Base-by-base conservation (phyloP, 108 stramenopile species). In the Cyclotella baltica region DNA sequence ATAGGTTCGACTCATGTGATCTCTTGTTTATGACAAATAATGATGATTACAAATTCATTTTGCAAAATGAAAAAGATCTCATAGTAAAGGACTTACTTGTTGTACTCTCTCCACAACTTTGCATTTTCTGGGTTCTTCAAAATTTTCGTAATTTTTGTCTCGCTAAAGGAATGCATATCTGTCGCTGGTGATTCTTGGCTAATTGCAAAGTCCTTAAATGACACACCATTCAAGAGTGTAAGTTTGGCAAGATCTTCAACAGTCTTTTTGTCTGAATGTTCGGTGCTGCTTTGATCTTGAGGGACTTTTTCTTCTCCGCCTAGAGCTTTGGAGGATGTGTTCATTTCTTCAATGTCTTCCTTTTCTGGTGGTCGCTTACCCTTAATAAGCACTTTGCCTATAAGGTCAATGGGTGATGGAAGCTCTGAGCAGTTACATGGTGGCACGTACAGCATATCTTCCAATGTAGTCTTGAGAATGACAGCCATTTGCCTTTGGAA, bases 401-500 rank as follows among this genome's bases (percentile, higher is more conserved):
- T 72, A 48, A 96, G 76, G 11, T 83, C 72, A 23, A 88, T 86
- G 9, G 95, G 97, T 43, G 91, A 86, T 36, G 94, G 95, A 43
- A 95, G 73, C 51, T 27, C 35, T 27, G 75, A 76, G 46, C 70
- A 79, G 56, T 86, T 90, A 4, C n/a, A n/a, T 1, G 37, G 77
- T 33, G 96, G 93, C 20, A 90, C 51, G 53, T 81, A 93, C 38
- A 99, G 73, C 29, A 52, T 70, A 23, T 88, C 70, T 19, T 91
- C 93, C 35, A 99, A 83, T 20, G 86, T 83, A 8, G 72, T 50
- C 36, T 72, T 76, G 40, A 95, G 75, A n/a, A 83, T 77, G 9
- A 61, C 43, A 5, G 96, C 97, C 91, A 97, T 97, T 55, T 58
- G 78, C 80, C 75, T 43, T 83, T 99, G 99, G 74, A 83, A 94